These are phyloP conservation scores for Macrotyloma uniflorum DNA, from an alignment of 306 rosid species.

Conservation along the genomic window DNA sequence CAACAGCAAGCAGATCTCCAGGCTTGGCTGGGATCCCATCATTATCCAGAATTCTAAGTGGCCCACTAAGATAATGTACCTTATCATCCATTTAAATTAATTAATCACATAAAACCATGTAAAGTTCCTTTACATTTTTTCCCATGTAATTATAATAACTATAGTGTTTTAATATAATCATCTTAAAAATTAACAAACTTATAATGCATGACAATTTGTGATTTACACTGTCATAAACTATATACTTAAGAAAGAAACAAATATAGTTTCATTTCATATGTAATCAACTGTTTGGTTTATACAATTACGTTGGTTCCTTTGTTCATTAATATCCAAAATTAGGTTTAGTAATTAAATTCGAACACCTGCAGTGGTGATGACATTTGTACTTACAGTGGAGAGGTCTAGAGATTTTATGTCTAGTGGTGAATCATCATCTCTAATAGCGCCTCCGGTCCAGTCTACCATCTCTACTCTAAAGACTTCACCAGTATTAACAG, in stretches of 20 bases:
- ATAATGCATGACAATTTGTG: no score
- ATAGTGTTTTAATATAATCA: no score
- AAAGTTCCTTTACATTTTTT: background rate
- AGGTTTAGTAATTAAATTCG: background rate
- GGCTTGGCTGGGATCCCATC: conserved; percentile 84
- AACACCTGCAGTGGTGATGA: background rate
- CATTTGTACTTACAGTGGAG: conserved; percentile 60
- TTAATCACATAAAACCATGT: conserved; percentile 4
- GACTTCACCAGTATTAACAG: conserved; percentile 43
- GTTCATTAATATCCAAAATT: background rate
- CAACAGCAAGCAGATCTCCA: conserved; percentile 85
- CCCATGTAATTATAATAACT: no score
- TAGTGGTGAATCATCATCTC: conserved; percentile 67
- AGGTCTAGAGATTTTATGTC: conserved; percentile 66
- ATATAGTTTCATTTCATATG: conserved; percentile 12
- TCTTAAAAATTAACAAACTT: no score
- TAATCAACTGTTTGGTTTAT: background rate
- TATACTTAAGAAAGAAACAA: background rate
- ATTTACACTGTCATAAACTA: no score
- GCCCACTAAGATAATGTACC: conserved; percentile 90
- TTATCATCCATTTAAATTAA: conserved; percentile 25
- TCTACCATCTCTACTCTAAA: conserved; percentile 84
- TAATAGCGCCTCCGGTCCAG: conserved; percentile 78
- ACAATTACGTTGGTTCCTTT: background rate
- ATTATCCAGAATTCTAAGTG: conserved; percentile 68